Conservation (phyloP, 2,329 filamentous ascomycete genomes). For the Paecilomyces niveus region DNA sequence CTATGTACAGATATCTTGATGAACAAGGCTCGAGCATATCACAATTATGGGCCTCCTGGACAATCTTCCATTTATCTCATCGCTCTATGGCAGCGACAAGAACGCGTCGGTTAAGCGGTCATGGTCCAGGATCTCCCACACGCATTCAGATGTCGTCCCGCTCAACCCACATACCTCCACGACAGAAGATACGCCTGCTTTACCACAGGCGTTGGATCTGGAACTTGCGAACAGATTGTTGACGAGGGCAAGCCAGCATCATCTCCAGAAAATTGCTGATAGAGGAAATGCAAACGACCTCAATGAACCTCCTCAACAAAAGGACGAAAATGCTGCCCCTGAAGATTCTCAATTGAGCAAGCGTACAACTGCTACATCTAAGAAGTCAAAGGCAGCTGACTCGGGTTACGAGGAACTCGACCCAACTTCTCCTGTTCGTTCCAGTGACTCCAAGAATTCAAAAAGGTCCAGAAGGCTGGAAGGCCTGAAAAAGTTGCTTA, state of each 20-base stretch:
- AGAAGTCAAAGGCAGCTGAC: neutral
- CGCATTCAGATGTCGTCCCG: slow-evolving; percentile 5
- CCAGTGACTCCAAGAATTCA: slow-evolving; percentile 3
- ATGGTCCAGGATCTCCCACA: slow-evolving; percentile 8
- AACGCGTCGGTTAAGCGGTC: neutral
- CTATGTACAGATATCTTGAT: neutral
- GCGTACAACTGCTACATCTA: neutral
- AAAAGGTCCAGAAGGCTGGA: slow-evolving; percentile 8
- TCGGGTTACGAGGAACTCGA: neutral
- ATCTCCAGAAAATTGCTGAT: neutral
- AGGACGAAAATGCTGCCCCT: neutral
- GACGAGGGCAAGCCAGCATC: neutral
- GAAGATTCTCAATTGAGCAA: neutral
- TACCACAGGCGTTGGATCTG: neutral
- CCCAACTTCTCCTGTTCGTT: neutral
- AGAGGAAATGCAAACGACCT: neutral
- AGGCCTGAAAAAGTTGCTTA: slow-evolving; percentile 12
- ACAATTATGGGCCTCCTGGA: slow-evolving; percentile 1
- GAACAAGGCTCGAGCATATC: neutral
- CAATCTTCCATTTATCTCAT: slow-evolving; percentile 2
- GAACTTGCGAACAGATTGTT: neutral
- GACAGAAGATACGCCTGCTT: neutral
- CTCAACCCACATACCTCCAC: slow-evolving; percentile 4
- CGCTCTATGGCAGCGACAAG: neutral
- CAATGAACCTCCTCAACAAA: neutral